These are phyloP conservation scores for Xenosphaeropsis pyriputrescens DNA, from an alignment of 2,329 filamentous ascomycete genomes.

Conservation along the genomic window DNA sequence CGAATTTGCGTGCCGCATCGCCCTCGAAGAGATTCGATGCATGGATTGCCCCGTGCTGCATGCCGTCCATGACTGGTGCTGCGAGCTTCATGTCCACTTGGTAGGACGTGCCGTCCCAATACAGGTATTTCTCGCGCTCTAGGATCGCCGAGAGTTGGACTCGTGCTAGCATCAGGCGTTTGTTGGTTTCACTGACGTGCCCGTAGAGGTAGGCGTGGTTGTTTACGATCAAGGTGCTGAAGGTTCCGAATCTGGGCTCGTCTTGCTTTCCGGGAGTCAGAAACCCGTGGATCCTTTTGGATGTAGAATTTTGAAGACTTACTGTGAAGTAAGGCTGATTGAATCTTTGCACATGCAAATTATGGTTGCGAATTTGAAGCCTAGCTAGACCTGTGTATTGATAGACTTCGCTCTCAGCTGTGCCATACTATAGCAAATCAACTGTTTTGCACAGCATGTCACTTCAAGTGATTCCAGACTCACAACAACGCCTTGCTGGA, in stretches of 20 bases:
- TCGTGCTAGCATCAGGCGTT: slow-evolving; percentile 5
- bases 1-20: slow-evolving; percentile 3
- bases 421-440: no score
- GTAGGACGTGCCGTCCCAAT: slow-evolving; percentile 5
- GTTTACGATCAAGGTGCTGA: slow-evolving; percentile 4
- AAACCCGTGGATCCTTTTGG: not conserved
- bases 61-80: slow-evolving; percentile 4
- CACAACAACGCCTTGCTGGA: slow-evolving; percentile 1
- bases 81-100: slow-evolving; percentile 1
- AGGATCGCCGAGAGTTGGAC: slow-evolving; percentile 1
- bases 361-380: no score
- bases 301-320: no score
- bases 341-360: no score
- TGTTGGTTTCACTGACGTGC: slow-evolving; percentile 1
- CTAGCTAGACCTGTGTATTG: no score
- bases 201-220: slow-evolving; percentile 7
- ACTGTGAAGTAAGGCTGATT: no score
- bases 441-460: no score
- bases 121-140: slow-evolving; percentile 2
- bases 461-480: no score
- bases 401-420: no score
- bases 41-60: slow-evolving; percentile 9
- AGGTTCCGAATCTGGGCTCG: slow-evolving; percentile 5
- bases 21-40: slow-evolving; percentile 8
- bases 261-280: not conserved